Conservation (phyloP, 2,329 filamentous ascomycete genomes). For the Colletotrichum phormii region DNA sequence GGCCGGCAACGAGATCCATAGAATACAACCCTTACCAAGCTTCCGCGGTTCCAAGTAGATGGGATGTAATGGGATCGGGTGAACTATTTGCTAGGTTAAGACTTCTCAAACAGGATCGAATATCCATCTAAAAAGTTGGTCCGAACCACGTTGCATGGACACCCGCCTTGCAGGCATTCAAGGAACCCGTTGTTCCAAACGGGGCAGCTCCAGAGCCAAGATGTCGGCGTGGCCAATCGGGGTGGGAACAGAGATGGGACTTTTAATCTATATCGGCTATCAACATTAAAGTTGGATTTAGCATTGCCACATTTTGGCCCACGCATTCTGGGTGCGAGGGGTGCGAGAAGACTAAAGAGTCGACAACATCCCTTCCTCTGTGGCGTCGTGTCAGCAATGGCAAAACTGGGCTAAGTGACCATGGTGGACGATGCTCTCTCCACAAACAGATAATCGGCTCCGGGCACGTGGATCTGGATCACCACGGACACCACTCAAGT, state of each 20-base stretch:
- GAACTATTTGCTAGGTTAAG: not conserved
- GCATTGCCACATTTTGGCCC: not conserved
- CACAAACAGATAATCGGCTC: not conserved
- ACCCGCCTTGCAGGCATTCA: not conserved
- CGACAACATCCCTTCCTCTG: not conserved
- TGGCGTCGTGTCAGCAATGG: conserved; percentile 14
- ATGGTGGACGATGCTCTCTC: not conserved
- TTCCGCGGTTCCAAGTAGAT: conserved; percentile 17
- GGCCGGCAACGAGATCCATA: not conserved
- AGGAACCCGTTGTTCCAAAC: not conserved
- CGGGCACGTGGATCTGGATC: not conserved
- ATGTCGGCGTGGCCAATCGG: conserved; percentile 10
- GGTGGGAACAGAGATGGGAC: not conserved
- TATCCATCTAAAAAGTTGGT: not conserved
- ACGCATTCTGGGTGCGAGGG: not conserved
- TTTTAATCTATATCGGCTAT: conserved; percentile 22
- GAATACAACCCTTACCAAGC: not conserved
- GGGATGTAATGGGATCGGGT: not conserved
- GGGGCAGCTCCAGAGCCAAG: conserved; percentile 14
- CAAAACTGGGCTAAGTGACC: not conserved
- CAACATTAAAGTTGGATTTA: conserved; percentile 26
- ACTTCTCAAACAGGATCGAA: conserved; percentile 4
- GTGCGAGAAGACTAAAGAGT: not conserved
- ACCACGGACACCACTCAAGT: not conserved
- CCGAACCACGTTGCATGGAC: conserved; percentile 5